phyloP scores from a whole-genome alignment of 352 stramenopile genomes.

The Pythium folliculosum region DNA sequence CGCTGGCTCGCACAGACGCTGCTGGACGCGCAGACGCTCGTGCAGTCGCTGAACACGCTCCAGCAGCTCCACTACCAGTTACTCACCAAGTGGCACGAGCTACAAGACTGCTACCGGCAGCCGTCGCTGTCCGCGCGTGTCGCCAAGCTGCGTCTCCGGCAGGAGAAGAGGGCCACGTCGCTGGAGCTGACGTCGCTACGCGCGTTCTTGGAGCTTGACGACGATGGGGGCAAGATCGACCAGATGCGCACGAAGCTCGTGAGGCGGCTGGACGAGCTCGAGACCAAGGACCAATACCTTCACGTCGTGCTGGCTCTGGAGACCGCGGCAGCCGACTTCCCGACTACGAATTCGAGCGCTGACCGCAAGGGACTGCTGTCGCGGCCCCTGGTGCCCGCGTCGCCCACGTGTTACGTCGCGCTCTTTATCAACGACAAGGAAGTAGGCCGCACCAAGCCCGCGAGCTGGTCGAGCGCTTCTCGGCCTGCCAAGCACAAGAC shows the following conservation, averaged over 20 bases:
- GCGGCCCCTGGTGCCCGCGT: not conserved
- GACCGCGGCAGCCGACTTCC: not conserved
- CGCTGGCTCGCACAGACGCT: conserved; percentile 24
- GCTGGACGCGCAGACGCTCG: conserved; percentile 39
- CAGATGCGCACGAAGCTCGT: conserved; percentile 22
- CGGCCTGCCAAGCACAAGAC: not conserved
- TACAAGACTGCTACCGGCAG: conserved; percentile 43
- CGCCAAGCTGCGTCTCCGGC: conserved; percentile 21
- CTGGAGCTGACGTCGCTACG: conserved; percentile 42
- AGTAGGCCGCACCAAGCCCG: conserved; percentile 26
- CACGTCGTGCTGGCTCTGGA: conserved; percentile 31
- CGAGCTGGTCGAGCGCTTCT: conserved; percentile 16
- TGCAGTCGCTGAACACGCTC: conserved; percentile 46
- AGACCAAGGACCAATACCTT: conserved; percentile 40
- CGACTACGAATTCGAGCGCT: not conserved
- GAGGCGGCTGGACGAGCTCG: conserved; percentile 35
- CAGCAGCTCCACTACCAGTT: conserved; percentile 64
- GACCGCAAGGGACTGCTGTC: not conserved
- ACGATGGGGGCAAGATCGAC: not conserved
- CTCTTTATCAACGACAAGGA: conserved; percentile 35
- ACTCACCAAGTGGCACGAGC: conserved; percentile 47
- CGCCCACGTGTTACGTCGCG: conserved; percentile 22
- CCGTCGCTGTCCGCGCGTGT: not conserved
- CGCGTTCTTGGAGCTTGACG: conserved; percentile 46
- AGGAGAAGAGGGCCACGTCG: conserved; percentile 30